phyloP scores from a whole-genome alignment of 768 basidiomycete genomes.

The Podaxis sp. region DNA sequence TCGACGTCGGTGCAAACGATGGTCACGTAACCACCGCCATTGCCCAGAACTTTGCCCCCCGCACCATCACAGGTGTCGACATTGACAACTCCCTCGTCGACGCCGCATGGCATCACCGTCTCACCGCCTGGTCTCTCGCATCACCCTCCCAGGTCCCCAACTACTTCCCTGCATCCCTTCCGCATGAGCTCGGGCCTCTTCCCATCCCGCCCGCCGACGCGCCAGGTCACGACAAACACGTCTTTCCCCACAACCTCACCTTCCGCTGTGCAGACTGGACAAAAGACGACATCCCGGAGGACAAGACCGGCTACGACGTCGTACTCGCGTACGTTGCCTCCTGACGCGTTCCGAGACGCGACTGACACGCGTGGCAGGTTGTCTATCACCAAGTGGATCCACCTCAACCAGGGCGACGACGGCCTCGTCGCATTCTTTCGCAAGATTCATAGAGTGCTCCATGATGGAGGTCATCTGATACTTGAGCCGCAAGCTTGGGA shows the following conservation, averaged over 20 bases:
- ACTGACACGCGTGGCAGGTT: conserved; percentile 47
- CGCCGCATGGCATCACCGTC: conserved; percentile 71
- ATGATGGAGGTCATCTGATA: conserved; percentile 65
- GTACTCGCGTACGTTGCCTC: conserved; percentile 66
- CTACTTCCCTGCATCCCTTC: conserved; percentile 79
- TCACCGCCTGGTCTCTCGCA: conserved; percentile 72
- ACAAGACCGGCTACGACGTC: conserved; percentile 65
- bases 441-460: conserved; percentile 55
- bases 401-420: conserved; percentile 77
- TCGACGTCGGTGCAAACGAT: conserved; percentile 88
- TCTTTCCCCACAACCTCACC: conserved; percentile 77
- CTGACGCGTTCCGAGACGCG: background rate
- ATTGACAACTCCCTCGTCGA: conserved; percentile 78
- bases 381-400: conserved; percentile 92
- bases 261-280: conserved; percentile 80
- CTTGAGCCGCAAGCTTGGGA: conserved; percentile 88
- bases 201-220: conserved; percentile 54
- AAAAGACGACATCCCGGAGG: conserved; percentile 50
- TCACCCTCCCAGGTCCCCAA: conserved; percentile 35
- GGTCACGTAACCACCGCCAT: conserved; percentile 65
- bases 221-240: conserved; percentile 23
- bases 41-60: conserved; percentile 49
- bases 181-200: conserved; percentile 73
- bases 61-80: conserved; percentile 77
- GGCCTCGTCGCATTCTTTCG: conserved; percentile 70